Conservation (phyloP, 352 stramenopile species). For the Globisporangium polare region DNA sequence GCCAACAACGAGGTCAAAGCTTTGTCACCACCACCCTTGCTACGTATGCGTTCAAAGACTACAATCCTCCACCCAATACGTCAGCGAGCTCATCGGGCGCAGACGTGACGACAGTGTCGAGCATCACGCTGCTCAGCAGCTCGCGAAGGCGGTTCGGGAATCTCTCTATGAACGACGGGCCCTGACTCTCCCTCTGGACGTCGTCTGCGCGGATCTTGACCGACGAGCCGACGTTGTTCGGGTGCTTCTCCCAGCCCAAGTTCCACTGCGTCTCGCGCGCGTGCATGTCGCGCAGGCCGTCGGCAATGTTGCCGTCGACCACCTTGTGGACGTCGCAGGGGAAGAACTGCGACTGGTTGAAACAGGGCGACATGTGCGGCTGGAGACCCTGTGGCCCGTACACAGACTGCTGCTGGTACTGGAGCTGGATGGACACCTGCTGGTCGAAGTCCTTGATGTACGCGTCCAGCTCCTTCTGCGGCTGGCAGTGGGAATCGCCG, state of each 20-base stretch:
- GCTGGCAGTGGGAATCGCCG: constrained; percentile 36
- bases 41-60: not conserved
- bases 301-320: constrained; percentile 55
- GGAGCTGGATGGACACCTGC: constrained; percentile 71
- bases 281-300: constrained; percentile 33
- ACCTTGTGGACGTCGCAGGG: constrained; percentile 77
- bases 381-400: constrained; percentile 60
- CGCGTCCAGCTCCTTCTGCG: constrained; percentile 68
- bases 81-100: constrained; percentile 41
- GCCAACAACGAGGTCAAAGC: no score
- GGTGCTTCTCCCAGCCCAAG: constrained; percentile 57
- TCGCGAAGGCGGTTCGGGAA: constrained; percentile 51
- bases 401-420: constrained; percentile 67
- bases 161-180: constrained; percentile 62
- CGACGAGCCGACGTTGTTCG: constrained; percentile 56
- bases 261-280: constrained; percentile 35
- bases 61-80: constrained; percentile 41
- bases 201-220: constrained; percentile 61
- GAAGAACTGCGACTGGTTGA: constrained; percentile 81
- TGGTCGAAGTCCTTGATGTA: constrained; percentile 84
- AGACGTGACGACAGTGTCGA: constrained; percentile 29
- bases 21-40: no score
- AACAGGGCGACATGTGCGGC: constrained; percentile 74
- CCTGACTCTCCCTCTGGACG: constrained; percentile 32
- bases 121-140: constrained; percentile 11